Percentiles rank a stretch among this genome's conserved stretches.
These are phyloP conservation scores for Marvania coccoides DNA, from an alignment of 139 green algal genomes.

Conservation along the genomic window DNA sequence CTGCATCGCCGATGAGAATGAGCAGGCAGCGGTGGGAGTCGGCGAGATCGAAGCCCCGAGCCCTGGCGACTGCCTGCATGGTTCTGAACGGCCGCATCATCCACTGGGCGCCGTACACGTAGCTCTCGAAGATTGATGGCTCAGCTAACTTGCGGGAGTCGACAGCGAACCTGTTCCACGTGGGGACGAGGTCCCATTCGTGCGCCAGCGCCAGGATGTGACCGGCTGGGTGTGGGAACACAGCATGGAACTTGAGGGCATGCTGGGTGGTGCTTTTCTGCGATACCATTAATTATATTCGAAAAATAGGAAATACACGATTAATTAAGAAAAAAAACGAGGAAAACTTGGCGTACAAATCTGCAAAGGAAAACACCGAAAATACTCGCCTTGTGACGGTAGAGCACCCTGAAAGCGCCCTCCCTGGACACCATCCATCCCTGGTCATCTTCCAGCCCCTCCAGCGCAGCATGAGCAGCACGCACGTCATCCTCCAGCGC, in stretches of 20 bases:
- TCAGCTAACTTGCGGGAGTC: conserved; percentile 12
- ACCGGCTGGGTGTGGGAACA: conserved; percentile 6
- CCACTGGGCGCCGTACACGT: conserved; percentile 25
- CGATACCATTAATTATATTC: no score
- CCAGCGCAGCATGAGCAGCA: not conserved
- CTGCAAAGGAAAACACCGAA: no score
- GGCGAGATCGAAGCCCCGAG: conserved; percentile 13
- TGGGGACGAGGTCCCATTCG: conserved; percentile 24
- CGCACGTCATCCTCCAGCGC: not conserved
- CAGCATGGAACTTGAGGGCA: conserved; percentile 10
- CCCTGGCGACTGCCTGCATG: conserved; percentile 8
- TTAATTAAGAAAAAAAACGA: no score
- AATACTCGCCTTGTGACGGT: conserved; percentile 20
- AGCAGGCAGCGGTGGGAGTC: conserved; percentile 15
- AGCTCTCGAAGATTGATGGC: conserved; percentile 9
- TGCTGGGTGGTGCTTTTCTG: conserved; percentile 9
- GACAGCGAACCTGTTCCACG: conserved; percentile 27
- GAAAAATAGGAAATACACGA: no score
- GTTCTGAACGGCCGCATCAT: conserved; percentile 21
- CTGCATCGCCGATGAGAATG: not conserved
- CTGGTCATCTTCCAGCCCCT: conserved; percentile 1
- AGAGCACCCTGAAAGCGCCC: conserved; percentile 5
- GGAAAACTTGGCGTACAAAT: no score
- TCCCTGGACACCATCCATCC: conserved; percentile 18
- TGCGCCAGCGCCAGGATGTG: conserved; percentile 20